Percentiles rank a stretch among this genome's conserved stretches.
These are phyloP conservation scores for Monosporozyma siamensis DNA, from an alignment of 805 yeast species.

Conservation along the genomic window DNA sequence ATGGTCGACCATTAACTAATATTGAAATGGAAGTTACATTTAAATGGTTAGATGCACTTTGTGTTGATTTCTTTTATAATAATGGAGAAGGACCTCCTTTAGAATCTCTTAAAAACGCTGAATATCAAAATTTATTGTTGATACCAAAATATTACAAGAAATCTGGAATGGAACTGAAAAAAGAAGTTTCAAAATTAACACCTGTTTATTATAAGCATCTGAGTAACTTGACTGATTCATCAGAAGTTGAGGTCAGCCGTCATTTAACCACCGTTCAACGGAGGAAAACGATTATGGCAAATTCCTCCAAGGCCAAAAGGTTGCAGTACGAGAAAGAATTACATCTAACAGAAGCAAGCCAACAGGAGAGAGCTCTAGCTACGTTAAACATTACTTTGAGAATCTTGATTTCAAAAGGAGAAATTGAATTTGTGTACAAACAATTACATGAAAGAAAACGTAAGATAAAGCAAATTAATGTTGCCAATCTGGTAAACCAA, in stretches of 20 bases:
- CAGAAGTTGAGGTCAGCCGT: conserved; percentile 21
- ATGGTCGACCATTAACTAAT: conserved; percentile 45
- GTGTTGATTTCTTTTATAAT: conserved; percentile 67
- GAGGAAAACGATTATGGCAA: conserved; percentile 59
- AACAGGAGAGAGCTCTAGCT: conserved; percentile 23
- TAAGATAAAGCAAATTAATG: conserved; percentile 27
- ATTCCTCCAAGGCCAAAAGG: conserved; percentile 52
- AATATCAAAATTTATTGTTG: conserved; percentile 54
- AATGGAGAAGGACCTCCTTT: conserved; percentile 75
- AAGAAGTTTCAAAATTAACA: conserved; percentile 46
- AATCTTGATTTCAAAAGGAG: conserved; percentile 57
- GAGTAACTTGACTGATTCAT: conserved; percentile 20
- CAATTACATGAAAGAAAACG: conserved; percentile 55
- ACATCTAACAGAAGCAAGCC: neutral
- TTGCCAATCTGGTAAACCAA: conserved; percentile 24
- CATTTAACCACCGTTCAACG: conserved; percentile 47
- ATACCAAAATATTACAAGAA: conserved; percentile 60
- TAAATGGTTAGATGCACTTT: conserved; percentile 57
- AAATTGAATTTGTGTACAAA: conserved; percentile 46
- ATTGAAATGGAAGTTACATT: conserved; percentile 60
- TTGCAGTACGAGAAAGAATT: conserved; percentile 10
- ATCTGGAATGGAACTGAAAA: conserved; percentile 36
- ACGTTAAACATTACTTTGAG: conserved; percentile 68
- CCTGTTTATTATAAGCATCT: conserved; percentile 9
- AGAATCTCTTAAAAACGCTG: conserved; percentile 48